Evolutionary conservation across 345 rosid species (phyloP).

Genomic region (Eucalyptus albens): DNA sequence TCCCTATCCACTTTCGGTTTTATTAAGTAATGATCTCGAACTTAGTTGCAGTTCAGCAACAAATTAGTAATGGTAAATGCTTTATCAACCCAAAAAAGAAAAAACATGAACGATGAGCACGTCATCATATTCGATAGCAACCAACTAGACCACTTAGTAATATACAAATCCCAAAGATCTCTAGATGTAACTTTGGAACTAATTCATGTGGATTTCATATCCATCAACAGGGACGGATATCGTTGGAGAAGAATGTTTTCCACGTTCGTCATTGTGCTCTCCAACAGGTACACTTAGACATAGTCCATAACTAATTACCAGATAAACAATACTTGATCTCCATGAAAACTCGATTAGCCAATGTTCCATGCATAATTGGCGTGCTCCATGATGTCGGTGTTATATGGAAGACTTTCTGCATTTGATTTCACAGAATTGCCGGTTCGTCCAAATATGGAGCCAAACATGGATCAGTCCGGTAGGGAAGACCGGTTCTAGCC

Average conservation of each 20-base stretch:
- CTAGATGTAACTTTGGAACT: background rate
- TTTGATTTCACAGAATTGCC: background rate
- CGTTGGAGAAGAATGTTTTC: background rate
- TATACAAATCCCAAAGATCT: background rate
- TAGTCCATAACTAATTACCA: background rate
- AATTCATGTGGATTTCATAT: no score
- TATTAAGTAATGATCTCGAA: no score
- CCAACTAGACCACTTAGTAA: background rate
- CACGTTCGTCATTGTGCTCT: background rate
- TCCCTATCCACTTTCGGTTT: no score
- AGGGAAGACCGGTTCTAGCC: slow-evolving; percentile 70
- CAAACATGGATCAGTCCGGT: slow-evolving; percentile 36
- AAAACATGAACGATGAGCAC: background rate
- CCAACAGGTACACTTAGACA: background rate
- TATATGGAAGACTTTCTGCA: background rate
- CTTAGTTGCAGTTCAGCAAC: no score
- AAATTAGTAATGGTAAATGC: no score
- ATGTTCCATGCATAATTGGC: background rate
- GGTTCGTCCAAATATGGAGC: slow-evolving; percentile 9
- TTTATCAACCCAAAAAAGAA: no score
- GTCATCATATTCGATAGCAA: background rate
- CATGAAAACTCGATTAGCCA: background rate
- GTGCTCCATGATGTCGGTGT: background rate
- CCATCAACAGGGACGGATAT: background rate
- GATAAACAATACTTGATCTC: background rate